Evolutionary conservation across 1,284 basidiomycete genomes (phyloP), one percentile per base, ranked within the genome.

Genomic region (Stygiomarasmius scandens): DNA sequence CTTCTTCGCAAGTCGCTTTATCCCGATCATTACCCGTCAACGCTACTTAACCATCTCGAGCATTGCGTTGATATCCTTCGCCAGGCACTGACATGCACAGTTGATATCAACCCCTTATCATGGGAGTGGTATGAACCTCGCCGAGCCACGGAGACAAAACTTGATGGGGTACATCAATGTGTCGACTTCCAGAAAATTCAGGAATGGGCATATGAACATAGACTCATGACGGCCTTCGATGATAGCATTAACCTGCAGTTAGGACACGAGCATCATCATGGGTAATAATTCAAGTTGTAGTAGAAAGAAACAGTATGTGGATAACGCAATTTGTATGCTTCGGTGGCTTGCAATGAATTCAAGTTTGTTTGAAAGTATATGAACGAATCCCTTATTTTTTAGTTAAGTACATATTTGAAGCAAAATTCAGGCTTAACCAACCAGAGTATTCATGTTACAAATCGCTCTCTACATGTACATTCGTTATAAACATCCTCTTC

Each of bases 1-100:
- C 63, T 16, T 53, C 58, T 24, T 34, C 61, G n/a, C 59, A 54
- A 52, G 61, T 63, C 38, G 54, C 34, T 52, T 0, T 52, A 52
- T 27, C 50, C 50, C 10, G 50, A 52, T 12, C 20, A 52, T 25
- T 52, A 52, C 34, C 34, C 29, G 14, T 6, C 5, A 6, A 11
- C 2, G 3, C 32, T n/a, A 1, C 0, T 38, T n/a, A 22, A 41
- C 34, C 50, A 52, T 24, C 3, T 52, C 9, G 34, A 52, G 4
- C 50, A 52, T 19, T 52, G 50, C n/a, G 22, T 52, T 16, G 50
- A 52, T 16, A 52, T 24, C 12, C 16, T 52, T 41, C 50, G 50
- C 22, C 50, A 52, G 20, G 29, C 50, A 8, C 34, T 52, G 12
- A 41, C 22, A 41, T 52, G 50, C 16, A 38, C n/a, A 2, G 20